Percentiles rank a stretch among this genome's conserved stretches.
These are phyloP conservation scores for Zoysia pacifica DNA, from an alignment of 176 grass and related monocot genomes.

Conservation along the genomic window DNA sequence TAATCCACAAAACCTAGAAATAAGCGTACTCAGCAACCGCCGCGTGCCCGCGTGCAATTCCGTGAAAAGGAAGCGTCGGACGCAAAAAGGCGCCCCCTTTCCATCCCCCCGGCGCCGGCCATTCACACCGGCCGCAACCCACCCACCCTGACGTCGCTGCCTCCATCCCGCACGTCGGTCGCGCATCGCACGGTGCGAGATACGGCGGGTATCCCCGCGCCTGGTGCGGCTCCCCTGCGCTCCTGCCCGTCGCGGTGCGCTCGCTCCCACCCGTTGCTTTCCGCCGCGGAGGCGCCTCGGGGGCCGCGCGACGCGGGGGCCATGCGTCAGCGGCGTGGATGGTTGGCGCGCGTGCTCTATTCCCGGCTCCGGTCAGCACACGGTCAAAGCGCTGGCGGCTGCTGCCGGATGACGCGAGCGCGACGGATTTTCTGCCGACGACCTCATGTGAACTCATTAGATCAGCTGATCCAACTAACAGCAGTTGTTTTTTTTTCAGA, in stretches of 20 bases:
- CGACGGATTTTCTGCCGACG: too few species aligned
- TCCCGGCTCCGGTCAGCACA: too few species aligned
- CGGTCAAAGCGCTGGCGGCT: too few species aligned
- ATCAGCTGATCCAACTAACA: too few species aligned
- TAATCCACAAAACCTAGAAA: neutral
- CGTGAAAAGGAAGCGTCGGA: constrained; percentile 3
- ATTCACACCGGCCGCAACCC: neutral
- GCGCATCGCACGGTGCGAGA: neutral
- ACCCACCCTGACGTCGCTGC: accelerated
- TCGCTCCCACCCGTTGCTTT: constrained; percentile 29
- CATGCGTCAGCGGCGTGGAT: neutral
- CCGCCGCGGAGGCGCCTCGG: neutral
- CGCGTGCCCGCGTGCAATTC: constrained; percentile 20
- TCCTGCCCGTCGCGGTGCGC: neutral
- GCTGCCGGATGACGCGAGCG: too few species aligned
- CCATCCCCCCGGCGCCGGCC: neutral
- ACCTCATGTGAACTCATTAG: too few species aligned
- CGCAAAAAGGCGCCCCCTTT: constrained; percentile 3
- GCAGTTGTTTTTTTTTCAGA: too few species aligned
- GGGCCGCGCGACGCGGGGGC: neutral
- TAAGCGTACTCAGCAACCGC: neutral
- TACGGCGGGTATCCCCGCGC: neutral
- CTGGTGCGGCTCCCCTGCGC: neutral
- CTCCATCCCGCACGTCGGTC: neutral
- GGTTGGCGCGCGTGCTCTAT: too few species aligned